A percentile compares a stretch with the other conserved stretches of the same genome.
Conservation (phyloP, 1,284 basidiomycete species). For the Cutaneotrichosporon dermatis region DNA sequence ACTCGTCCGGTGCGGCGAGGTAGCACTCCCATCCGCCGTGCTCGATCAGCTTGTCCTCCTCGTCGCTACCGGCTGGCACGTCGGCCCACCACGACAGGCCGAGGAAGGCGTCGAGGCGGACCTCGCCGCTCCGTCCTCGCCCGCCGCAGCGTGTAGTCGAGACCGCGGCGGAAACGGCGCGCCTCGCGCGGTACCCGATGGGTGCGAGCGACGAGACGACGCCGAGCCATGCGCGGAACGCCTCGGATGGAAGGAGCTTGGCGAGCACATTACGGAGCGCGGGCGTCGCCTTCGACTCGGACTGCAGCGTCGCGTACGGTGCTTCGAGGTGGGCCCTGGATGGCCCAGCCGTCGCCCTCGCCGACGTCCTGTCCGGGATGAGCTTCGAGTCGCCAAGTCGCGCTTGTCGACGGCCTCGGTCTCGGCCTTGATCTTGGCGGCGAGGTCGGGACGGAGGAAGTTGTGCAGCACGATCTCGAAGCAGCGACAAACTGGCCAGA, state of each 20-base stretch:
- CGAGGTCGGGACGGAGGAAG: slow-evolving; percentile 69
- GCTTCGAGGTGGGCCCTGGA: slow-evolving; percentile 86
- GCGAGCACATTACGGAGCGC: slow-evolving; percentile 61
- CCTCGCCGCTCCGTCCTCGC: slow-evolving; percentile 66
- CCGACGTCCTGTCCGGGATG: slow-evolving; percentile 60
- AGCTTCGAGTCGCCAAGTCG: slow-evolving; percentile 50
- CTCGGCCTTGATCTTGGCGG: slow-evolving; percentile 62
- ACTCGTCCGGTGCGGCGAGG: slow-evolving; percentile 87
- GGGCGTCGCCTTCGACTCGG: slow-evolving; percentile 26
- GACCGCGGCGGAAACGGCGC: slow-evolving; percentile 81
- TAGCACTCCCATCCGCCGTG: slow-evolving; percentile 98
- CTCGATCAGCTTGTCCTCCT: slow-evolving; percentile 51
- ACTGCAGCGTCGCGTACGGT: slow-evolving; percentile 69
- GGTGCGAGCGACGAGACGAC: slow-evolving; percentile 74
- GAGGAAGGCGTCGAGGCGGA: slow-evolving; percentile 81
- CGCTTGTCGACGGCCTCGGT: slow-evolving; percentile 62
- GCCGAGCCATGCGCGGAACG: slow-evolving; percentile 87
- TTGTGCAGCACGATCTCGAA: slow-evolving; percentile 82
- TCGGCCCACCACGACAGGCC: slow-evolving; percentile 74
- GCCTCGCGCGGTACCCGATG: slow-evolving; percentile 70
- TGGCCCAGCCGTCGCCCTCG: slow-evolving; percentile 60
- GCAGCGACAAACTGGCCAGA: slow-evolving; percentile 79
- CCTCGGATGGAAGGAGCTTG: slow-evolving; percentile 70
- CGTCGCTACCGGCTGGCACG: slow-evolving; percentile 45
- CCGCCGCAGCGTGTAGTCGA: slow-evolving; percentile 95